Evolutionary conservation across 164 flowering plant genomes (phyloP).

Genomic region (Tetracentron sinense): DNA sequence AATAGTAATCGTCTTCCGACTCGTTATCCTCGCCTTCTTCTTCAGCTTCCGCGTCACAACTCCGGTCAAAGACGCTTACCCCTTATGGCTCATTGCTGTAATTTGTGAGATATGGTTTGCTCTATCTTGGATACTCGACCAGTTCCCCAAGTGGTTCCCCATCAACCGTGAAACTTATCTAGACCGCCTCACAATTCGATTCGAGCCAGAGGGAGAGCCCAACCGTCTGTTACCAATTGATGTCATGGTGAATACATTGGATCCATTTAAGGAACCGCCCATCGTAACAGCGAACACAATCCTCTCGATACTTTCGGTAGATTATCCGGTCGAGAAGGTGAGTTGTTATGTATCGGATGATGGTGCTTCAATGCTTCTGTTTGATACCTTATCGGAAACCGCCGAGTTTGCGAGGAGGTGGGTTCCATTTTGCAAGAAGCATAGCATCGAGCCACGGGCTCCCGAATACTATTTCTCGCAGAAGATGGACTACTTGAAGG

Average conservation of each 20-base stretch:
- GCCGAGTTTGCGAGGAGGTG: constrained; percentile 62
- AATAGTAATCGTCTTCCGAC: constrained; percentile 79
- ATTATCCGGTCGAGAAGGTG: constrained; percentile 59
- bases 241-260: constrained; percentile 52
- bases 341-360: constrained; percentile 67
- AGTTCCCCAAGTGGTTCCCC: constrained; percentile 94
- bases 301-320: constrained; percentile 53
- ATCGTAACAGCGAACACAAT: constrained; percentile 64
- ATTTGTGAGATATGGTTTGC: constrained; percentile 98
- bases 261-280: constrained; percentile 63
- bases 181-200: constrained; percentile 78
- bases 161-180: constrained; percentile 83
- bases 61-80: constrained; percentile 81
- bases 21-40: constrained; percentile 69
- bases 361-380: constrained; percentile 65
- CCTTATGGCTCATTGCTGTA: constrained; percentile 87
- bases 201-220: constrained; percentile 73
- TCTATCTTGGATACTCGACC: constrained; percentile 93
- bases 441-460: constrained; percentile 49
- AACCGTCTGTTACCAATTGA: constrained; percentile 41
- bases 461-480: constrained; percentile 59
- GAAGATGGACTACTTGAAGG: constrained; percentile 63
- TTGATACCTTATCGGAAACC: constrained; percentile 52
- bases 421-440: constrained; percentile 88
- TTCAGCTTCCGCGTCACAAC: constrained; percentile 75